Evolutionary conservation across 371 early-diverging fungal genomes (phyloP).

Genomic region (Mucor plumbeus): DNA sequence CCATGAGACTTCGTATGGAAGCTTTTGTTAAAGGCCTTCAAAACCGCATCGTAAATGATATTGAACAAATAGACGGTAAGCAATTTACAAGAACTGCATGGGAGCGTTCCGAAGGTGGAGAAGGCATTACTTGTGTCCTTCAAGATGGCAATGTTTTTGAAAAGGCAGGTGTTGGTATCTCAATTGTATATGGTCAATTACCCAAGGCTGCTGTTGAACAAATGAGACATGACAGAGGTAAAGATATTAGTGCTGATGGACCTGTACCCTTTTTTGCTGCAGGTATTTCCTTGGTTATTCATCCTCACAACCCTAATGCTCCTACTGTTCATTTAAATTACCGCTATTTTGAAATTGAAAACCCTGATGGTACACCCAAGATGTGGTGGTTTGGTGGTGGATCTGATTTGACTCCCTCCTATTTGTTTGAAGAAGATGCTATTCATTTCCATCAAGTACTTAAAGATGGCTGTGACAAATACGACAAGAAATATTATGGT

Average conservation of each 20-base stretch:
- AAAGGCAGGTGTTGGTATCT: conserved; percentile 92
- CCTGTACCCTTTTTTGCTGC: conserved; percentile 82
- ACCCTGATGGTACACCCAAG: conserved; percentile 58
- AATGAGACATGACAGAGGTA: conserved; percentile 74
- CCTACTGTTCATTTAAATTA: conserved; percentile 96
- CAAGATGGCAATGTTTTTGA: conserved; percentile 91
- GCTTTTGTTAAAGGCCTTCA: conserved; percentile 78
- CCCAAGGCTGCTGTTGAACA: conserved; percentile 74
- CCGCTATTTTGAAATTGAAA: conserved; percentile 91
- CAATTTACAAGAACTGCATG: conserved; percentile 77
- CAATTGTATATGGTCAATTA: conserved; percentile 77
- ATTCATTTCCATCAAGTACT: conserved; percentile 79
- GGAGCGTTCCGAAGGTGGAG: conserved; percentile 85
- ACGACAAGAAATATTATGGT: conserved; percentile 69
- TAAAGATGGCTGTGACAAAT: conserved; percentile 79
- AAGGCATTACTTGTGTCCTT: conserved; percentile 89
- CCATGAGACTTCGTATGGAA: conserved; percentile 87
- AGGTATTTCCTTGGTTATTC: conserved; percentile 90
- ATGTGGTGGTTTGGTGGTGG: conserved; percentile 90
- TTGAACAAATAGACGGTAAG: conserved; percentile 64
- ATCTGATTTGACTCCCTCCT: conserved; percentile 80
- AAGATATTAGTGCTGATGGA: conserved; percentile 49
- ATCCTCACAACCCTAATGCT: conserved; percentile 92
- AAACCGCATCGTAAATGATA: conserved; percentile 59
- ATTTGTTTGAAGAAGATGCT: conserved; percentile 79